A percentile compares a stretch with the other conserved stretches of the same genome.
Evolutionary conservation across 140 eudicot species (phyloP).

Genomic region (Ambrosia hybrid): DNA sequence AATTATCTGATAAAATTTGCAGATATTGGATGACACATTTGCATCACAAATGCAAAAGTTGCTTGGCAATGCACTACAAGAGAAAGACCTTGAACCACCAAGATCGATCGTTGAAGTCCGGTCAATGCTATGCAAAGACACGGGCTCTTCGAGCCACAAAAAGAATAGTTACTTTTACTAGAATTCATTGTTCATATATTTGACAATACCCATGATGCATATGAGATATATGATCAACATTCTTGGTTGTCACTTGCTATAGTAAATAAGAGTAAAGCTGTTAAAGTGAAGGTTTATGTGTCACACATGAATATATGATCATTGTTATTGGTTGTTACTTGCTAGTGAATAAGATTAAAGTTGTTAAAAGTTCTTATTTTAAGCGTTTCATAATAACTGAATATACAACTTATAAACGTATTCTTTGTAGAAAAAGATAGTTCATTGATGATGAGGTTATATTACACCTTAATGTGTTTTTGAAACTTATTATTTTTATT

Average conservation of each 20-base stretch:
- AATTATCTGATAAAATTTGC: slow-evolving; percentile 15
- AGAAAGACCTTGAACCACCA: slow-evolving; percentile 79
- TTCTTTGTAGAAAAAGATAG: background rate
- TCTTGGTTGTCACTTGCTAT: slow-evolving; percentile 9
- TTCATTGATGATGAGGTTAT: no score
- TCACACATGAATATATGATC: background rate
- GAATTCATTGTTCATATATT: slow-evolving; percentile 27
- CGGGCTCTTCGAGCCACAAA: slow-evolving; percentile 51
- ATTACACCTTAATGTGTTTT: no score
- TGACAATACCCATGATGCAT: slow-evolving; percentile 19
- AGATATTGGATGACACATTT: slow-evolving; percentile 82
- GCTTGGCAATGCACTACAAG: slow-evolving; percentile 70
- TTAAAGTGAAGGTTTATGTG: background rate
- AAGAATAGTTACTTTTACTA: slow-evolving; percentile 58
- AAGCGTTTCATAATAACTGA: background rate
- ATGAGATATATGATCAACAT: slow-evolving; percentile 11
- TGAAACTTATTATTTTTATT: no score
- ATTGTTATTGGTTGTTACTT: no score
- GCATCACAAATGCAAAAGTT: slow-evolving; percentile 85
- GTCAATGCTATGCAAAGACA: slow-evolving; percentile 73
- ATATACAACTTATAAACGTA: no score
- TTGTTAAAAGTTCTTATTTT: background rate
- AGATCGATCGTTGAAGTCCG: slow-evolving; percentile 68
- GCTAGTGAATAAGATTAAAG: no score
- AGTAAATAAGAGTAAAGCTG: slow-evolving; percentile 12